Conservation (phyloP, 139 green algal genomes). For the Asterochloris sp. region DNA sequence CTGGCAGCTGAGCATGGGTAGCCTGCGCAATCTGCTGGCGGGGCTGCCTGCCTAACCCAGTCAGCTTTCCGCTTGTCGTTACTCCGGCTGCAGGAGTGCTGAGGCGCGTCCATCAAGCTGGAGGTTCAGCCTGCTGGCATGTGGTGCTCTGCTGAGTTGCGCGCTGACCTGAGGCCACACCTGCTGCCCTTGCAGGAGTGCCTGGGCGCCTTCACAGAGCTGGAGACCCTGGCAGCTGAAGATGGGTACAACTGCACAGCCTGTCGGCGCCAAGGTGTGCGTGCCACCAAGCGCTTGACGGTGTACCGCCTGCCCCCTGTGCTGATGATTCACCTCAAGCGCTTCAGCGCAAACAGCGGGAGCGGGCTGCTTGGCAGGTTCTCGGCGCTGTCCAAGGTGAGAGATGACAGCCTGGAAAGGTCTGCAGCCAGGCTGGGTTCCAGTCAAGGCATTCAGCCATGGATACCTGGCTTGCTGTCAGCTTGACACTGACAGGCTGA, state of each 20-base stretch:
- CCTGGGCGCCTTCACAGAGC: slow-evolving; percentile 43
- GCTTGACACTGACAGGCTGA: neutral
- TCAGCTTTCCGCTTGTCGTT: too few relatives aligned
- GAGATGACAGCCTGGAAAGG: neutral
- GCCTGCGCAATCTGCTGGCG: too few relatives aligned
- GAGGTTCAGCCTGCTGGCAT: too few relatives aligned
- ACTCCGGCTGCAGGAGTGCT: too few relatives aligned
- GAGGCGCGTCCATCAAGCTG: too few relatives aligned
- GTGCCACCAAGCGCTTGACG: slow-evolving; percentile 61
- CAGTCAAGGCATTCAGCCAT: neutral
- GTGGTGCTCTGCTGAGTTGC: neutral
- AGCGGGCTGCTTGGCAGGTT: slow-evolving; percentile 8
- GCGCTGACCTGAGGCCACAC: neutral
- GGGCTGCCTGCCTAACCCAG: too few relatives aligned
- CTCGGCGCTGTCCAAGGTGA: slow-evolving; percentile 19
- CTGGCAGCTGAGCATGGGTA: too few relatives aligned
- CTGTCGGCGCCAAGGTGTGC: slow-evolving; percentile 41
- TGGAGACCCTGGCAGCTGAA: slow-evolving; percentile 34
- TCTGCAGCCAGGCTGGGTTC: too few relatives aligned
- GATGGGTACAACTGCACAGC: slow-evolving; percentile 54
- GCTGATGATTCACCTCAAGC: slow-evolving; percentile 66
- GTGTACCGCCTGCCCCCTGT: slow-evolving; percentile 43
- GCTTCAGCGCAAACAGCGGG: slow-evolving; percentile 39
- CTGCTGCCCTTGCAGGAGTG: slow-evolving; percentile 36
- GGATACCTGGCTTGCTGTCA: neutral